A percentile compares a stretch with the other conserved stretches of the same genome.
Evolutionary conservation across 2,329 filamentous ascomycete genomes (phyloP).

Genomic region (Zelopaecilomyces penicillatus): DNA sequence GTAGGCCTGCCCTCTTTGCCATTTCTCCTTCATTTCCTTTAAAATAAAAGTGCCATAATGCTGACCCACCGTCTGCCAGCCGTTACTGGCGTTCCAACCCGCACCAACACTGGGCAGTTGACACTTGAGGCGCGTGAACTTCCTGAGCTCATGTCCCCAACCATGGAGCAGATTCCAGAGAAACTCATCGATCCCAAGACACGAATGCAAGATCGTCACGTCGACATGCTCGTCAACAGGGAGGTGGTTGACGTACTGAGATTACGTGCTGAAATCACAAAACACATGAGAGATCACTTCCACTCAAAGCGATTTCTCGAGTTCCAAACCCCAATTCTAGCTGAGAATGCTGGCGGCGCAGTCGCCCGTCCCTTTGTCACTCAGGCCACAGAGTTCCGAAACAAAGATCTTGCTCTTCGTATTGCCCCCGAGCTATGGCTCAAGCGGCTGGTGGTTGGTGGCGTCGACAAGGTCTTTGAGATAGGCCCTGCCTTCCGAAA

Average conservation of each 20-base stretch:
- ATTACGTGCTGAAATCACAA: slow-evolving; percentile 66
- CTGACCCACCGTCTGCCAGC: slow-evolving; percentile 36
- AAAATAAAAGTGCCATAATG: slow-evolving; percentile 16
- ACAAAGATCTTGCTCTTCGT: slow-evolving; percentile 64
- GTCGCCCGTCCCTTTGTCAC: slow-evolving; percentile 82
- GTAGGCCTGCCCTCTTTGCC: slow-evolving; percentile 41
- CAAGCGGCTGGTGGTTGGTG: slow-evolving; percentile 83
- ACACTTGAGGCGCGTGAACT: slow-evolving; percentile 61
- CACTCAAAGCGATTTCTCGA: slow-evolving; percentile 67
- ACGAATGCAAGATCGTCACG: slow-evolving; percentile 67
- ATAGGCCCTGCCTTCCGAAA: slow-evolving; percentile 90
- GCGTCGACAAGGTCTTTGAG: slow-evolving; percentile 83
- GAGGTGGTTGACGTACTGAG: slow-evolving; percentile 60
- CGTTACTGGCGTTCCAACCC: slow-evolving; percentile 60
- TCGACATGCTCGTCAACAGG: slow-evolving; percentile 75
- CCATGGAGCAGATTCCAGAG: slow-evolving; percentile 69
- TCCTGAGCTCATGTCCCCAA: slow-evolving; percentile 67
- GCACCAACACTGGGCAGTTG: slow-evolving; percentile 65
- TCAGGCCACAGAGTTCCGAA: slow-evolving; percentile 63
- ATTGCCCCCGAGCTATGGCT: slow-evolving; percentile 95
- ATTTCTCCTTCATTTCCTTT: slow-evolving; percentile 7
- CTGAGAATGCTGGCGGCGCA: slow-evolving; percentile 76
- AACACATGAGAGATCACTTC: slow-evolving; percentile 66
- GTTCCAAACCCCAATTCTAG: slow-evolving; percentile 84
- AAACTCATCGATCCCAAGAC: slow-evolving; percentile 62